Evolutionary conservation across 2,329 filamentous ascomycete genomes (phyloP), one percentile per base, ranked within the genome.

Genomic region (Sarocladiaceae sp.): DNA sequence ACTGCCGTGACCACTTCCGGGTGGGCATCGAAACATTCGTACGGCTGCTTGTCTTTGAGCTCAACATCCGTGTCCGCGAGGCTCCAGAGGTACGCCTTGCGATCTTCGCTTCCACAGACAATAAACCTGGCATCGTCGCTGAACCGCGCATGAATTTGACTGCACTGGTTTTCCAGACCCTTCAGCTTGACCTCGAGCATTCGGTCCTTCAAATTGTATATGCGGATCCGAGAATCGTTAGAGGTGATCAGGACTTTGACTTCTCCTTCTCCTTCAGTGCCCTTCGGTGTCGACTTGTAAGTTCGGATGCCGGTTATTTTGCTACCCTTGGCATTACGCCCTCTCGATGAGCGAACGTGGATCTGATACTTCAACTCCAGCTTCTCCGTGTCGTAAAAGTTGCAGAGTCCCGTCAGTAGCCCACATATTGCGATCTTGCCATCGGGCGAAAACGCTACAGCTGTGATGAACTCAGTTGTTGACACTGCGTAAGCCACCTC

Each of bases 231-330:
- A 1, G 91, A 96, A 60, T 98, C 93, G 55, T 97, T 98, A 53
- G 90, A 96, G 2, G 88, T 95, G 46, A 98, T 82, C 6, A 98
- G 70, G 3, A 98, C 70, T 56, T 94, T 95, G 42, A 88, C 75
- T 44, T 90, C 84, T 27, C 76, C 76, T 11, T 64, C 61, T 6
- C 60, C 41, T 6, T 52, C 60, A 10, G 44, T 33, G 3, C 20
- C 15, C 27, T 43, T 43, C 3, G 52, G 35, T 2, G 81, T 80
- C 40, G 80, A 70, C 13, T 68, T 64, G 51, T 83, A 81, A 0
- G 88, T 85, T 56, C 91, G 82, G 44, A 98, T 95, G 6, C 89
- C 90, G 0, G 93, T 97, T 53, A 98, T 95, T 61, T 98, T 98
- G 68, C 89, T 95, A 5, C 91, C 91, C 61, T 95, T 96, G 4